Percentiles rank a stretch among this genome's conserved stretches.
phyloP scores from a whole-genome alignment of 2,329 filamentous ascomycete genomes.

The Colletotrichum cereale region DNA sequence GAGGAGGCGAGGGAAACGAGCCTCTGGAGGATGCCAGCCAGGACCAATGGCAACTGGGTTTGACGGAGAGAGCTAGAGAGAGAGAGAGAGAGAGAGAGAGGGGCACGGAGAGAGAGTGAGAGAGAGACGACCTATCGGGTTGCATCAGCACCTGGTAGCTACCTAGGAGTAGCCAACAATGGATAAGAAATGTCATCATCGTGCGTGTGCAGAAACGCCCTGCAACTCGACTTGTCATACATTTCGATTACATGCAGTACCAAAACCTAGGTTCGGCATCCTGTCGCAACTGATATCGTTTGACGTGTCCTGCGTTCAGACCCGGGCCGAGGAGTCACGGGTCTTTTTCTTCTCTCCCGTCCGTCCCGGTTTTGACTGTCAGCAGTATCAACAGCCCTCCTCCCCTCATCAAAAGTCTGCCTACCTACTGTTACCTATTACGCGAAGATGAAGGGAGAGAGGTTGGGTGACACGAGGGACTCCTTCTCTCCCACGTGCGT shows the following conservation, averaged over 20 bases:
- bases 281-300: conserved; percentile 5
- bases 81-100: not conserved
- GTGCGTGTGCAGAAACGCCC: not conserved
- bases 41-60: not conserved
- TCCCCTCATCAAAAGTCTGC: no score
- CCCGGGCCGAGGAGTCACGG: not conserved
- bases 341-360: not conserved
- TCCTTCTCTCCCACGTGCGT: conserved; percentile 30
- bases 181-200: conserved; percentile 7
- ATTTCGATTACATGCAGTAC: not conserved
- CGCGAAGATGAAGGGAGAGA: not conserved
- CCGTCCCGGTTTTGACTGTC: not conserved
- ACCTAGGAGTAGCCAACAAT: not conserved
- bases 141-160: not conserved
- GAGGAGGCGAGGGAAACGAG: not conserved
- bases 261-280: not conserved
- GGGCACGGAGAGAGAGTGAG: not conserved
- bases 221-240: not conserved
- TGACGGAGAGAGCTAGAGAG: not conserved
- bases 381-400: not conserved
- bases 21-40: not conserved
- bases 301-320: not conserved
- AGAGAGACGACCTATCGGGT: not conserved
- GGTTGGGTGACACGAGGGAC: conserved; percentile 9
- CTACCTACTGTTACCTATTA: not conserved